Base-by-base conservation (phyloP, 2,329 filamentous ascomycete genomes). In the Alternaria sp. region DNA sequence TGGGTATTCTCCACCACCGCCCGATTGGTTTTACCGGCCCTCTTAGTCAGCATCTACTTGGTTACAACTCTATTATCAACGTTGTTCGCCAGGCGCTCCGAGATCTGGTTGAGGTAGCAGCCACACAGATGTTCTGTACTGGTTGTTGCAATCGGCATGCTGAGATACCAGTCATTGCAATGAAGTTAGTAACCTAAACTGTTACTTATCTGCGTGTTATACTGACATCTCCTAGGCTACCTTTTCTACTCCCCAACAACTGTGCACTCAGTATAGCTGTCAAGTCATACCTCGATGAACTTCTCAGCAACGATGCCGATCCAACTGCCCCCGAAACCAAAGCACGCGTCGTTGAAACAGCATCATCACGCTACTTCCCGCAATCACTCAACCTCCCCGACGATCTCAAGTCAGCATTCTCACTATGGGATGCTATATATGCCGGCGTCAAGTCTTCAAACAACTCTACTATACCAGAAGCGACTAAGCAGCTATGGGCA, bases 11-110 rank as follows among this genome's bases (percentile, higher is more conserved):
- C 63, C 88, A 89, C 32, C 95, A 99, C 77, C 87, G 92, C 69
- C 85, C 87, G 4, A 94, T 94, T 69, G 95, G 95, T 30, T 99
- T 97, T 79, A 97, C 94, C 2, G 95, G 95, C 0, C 94, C 95
- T 1, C 85, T 99, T 1, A 97, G 93, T 83, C 90, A 95, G 78
- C 93, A 94, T 68, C 85, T 97, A 54, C 85, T 99, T 43, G 90
- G 89, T 27, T 99, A 94, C 82, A 91, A 93, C 62, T 94, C 93
- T 1, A 85, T 98, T 59, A 89, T 93, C 41, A 90, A 90, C 2
- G 88, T 92, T 41, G 89, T 97, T 25, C 90, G 94, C 40, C 88
- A 90, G 65, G 88, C 89, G 34, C 85, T 97, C 65, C 88, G 95
- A 49, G 93, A 97, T 76, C 81, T 98, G 36, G 82, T 95, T 14